Percentiles rank a stretch among this genome's conserved stretches.
Conservation (phyloP, 2,329 filamentous ascomycete genomes). For the Beauveria brongniartii region DNA sequence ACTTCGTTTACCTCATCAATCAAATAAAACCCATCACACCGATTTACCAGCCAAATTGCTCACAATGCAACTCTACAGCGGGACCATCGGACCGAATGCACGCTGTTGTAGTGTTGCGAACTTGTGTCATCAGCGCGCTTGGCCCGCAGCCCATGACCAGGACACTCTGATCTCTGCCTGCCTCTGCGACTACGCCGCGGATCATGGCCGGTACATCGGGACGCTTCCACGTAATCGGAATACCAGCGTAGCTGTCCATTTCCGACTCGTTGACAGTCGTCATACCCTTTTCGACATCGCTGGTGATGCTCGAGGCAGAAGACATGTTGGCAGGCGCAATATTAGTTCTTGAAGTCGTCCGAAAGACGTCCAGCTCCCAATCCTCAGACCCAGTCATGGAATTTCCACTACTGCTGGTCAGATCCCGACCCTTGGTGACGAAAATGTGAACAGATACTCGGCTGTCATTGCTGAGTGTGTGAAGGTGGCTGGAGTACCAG, state of each 20-base stretch:
- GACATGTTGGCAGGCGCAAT: background rate
- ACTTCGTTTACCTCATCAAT: background rate
- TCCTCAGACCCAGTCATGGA: background rate
- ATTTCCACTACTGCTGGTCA: background rate
- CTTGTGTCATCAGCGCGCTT: conserved; percentile 30
- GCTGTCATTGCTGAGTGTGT: conserved; percentile 21
- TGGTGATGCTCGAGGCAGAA: background rate
- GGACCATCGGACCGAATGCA: conserved; percentile 33
- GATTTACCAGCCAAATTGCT: conserved; percentile 37
- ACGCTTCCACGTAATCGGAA: conserved; percentile 23
- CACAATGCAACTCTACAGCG: conserved; percentile 39
- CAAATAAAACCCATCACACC: background rate
- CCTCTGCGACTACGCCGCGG: conserved; percentile 21
- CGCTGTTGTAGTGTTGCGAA: conserved; percentile 32
- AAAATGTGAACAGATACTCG: conserved; percentile 26
- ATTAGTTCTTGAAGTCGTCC: background rate
- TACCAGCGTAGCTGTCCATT: conserved; percentile 11
- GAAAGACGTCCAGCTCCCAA: background rate
- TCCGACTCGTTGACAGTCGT: background rate
- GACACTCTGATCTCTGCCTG: conserved; percentile 24
- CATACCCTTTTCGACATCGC: background rate
- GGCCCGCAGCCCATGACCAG: conserved; percentile 41
- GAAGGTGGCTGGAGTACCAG: conserved; percentile 31
- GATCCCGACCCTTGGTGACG: conserved; percentile 21
- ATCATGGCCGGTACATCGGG: conserved; percentile 32